Base-by-base conservation (phyloP, 176 grass and related monocot species). In the Oryza australiensis region DNA sequence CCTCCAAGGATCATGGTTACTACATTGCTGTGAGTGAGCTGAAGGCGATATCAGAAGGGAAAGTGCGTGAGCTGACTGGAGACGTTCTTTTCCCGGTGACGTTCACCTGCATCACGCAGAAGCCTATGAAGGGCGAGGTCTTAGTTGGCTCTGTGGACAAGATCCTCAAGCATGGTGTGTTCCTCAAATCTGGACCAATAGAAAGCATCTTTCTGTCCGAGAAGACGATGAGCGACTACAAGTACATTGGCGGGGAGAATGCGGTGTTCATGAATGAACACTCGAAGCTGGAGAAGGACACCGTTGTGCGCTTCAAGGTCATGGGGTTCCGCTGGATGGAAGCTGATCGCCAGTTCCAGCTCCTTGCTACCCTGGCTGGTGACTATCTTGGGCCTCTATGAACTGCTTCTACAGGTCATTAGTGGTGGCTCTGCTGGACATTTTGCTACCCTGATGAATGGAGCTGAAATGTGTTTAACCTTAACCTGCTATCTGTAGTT, bases 1-100 rank as follows among this genome's bases (percentile, higher is more conserved):
- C 96, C 38, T 99, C 96, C 13, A 99, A 99, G 71, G 93, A 95
- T 80, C 93, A 99, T 53, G 96, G 96, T 53, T 95, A 95, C 87
- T 95, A 93, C 32, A 40, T 92, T 22, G 96, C 87, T 2, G 89
- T 99, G 9, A 92, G 84, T 41, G 70, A 84, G 46, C 79, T 99
- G 29, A 95, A 88, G 75, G 87, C 66, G 0, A 88, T 99, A 53
- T 86, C 83, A 4, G 96, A 99, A 73, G 96, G 96, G 43, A 92
- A 86, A 63, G 96, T 95, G 34, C 86, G 91, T 42, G 80, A 92
- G 45, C 77, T 95, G 43, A 92, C 96, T 1, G 96, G 96, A 62
- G 93, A 99, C 4, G 89, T 95, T 62, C 85, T 95, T 67, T 99
- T 99, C 73, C 93, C 93, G 2, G 87, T 99, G 1, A 87, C 45